Conservation (phyloP, 2,329 filamentous ascomycete species). For the Pleurostoma richardsiae region DNA sequence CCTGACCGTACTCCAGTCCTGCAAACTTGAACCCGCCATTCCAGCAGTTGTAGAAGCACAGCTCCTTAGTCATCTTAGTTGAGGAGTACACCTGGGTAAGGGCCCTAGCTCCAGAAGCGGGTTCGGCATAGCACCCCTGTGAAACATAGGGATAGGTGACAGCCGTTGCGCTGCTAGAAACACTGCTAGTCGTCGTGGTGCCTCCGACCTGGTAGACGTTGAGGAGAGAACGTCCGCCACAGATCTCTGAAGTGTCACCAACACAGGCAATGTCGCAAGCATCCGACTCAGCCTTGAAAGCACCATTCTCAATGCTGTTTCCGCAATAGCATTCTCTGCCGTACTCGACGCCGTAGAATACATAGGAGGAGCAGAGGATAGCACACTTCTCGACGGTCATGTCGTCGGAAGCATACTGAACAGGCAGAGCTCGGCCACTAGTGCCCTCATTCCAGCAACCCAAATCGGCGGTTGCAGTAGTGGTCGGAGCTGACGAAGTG, state of each 20-base stretch:
- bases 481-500: neutral
- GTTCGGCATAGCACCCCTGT: conserved; percentile 1
- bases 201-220: conserved; percentile 8
- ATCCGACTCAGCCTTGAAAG: conserved; percentile 8
- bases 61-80: neutral
- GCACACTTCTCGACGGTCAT: conserved; percentile 34
- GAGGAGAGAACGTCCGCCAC: conserved; percentile 15
- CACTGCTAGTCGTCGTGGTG: neutral
- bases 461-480: neutral
- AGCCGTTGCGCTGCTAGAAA: neutral
- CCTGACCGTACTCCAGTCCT: conserved; percentile 3
- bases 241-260: conserved; percentile 13
- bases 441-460: conserved; percentile 2
- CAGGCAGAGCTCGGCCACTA: neutral
- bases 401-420: neutral
- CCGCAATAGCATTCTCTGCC: conserved; percentile 28
- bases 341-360: conserved; percentile 31
- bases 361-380: conserved; percentile 20
- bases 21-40: conserved; percentile 2
- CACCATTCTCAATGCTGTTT: conserved; percentile 5
- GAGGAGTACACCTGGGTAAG: neutral
- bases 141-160: neutral
- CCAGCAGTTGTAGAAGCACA: neutral
- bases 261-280: conserved; percentile 15
- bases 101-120: neutral